Evolutionary conservation across 2,329 filamentous ascomycete genomes (phyloP).

Genomic region (Zymoseptoria passerinii): DNA sequence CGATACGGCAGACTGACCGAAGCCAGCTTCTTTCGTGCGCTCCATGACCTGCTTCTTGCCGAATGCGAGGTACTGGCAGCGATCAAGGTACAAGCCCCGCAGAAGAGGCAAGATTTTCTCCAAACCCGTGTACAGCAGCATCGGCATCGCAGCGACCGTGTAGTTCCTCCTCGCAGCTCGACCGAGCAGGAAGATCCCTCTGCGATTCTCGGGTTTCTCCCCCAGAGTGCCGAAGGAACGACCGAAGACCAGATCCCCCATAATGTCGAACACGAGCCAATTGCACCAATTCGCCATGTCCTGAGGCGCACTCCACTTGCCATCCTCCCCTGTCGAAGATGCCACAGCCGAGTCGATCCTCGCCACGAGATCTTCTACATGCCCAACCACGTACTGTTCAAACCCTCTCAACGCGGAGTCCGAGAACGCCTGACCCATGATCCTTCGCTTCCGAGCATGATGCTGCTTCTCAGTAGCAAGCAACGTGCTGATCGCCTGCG

Average conservation of each 20-base stretch:
- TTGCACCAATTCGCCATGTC: constrained; percentile 24
- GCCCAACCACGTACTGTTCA: constrained; percentile 19
- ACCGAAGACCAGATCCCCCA: constrained; percentile 42
- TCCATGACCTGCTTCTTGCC: constrained; percentile 23
- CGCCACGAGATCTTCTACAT: constrained; percentile 15
- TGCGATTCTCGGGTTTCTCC: constrained; percentile 24
- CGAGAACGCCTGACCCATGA: constrained; percentile 39
- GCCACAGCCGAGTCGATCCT: constrained; percentile 11
- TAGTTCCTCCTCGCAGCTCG: constrained; percentile 40
- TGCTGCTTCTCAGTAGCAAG: constrained; percentile 36
- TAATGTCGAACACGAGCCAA: constrained; percentile 44
- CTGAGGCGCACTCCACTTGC: constrained; percentile 17
- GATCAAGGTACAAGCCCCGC: constrained; percentile 18
- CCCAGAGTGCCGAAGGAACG: constrained; percentile 23
- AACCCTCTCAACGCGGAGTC: constrained; percentile 24
- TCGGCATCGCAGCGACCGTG: constrained; percentile 30
- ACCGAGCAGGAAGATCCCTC: constrained; percentile 35
- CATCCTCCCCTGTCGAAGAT: constrained; percentile 9
- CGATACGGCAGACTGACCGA: constrained; percentile 9
- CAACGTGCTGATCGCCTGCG: constrained; percentile 37
- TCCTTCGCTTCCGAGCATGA: constrained; percentile 39
- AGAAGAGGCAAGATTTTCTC: constrained; percentile 20
- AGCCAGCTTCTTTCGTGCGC: constrained; percentile 12
- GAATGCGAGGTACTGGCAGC: constrained; percentile 22
- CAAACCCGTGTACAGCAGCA: constrained; percentile 16